phyloP scores from a whole-genome alignment of 768 basidiomycete species.

The Leccinum incarnatum region DNA sequence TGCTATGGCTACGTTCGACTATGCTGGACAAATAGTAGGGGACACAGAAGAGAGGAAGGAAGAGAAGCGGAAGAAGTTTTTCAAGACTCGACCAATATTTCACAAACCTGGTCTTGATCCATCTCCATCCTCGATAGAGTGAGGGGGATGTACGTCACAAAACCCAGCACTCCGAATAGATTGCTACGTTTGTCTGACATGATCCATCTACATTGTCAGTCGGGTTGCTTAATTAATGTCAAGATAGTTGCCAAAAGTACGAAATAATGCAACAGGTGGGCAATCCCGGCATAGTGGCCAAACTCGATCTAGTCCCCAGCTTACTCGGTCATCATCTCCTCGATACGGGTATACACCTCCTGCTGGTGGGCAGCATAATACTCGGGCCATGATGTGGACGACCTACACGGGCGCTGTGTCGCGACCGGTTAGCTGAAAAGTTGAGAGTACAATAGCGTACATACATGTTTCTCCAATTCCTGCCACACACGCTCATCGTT shows the following conservation, averaged over 20 bases:
- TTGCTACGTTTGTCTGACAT: constrained; percentile 3
- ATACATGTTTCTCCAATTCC: constrained; percentile 45
- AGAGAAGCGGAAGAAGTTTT: constrained; percentile 76
- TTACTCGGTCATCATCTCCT: constrained; percentile 27
- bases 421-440: neutral
- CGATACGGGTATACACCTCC: constrained; percentile 42
- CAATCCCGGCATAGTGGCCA: neutral
- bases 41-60: constrained; percentile 49
- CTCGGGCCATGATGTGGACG: constrained; percentile 45
- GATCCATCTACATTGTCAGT: neutral
- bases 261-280: neutral
- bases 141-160: constrained; percentile 13
- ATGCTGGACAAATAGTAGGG: constrained; percentile 63
- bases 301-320: constrained; percentile 7
- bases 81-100: constrained; percentile 62
- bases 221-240: neutral
- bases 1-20: constrained; percentile 78
- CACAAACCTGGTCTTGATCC: constrained; percentile 23
- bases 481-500: constrained; percentile 53
- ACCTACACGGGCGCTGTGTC: constrained; percentile 39
- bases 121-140: constrained; percentile 19
- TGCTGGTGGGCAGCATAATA: constrained; percentile 48
- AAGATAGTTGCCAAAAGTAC: constrained; percentile 5
- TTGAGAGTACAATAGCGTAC: constrained; percentile 9
- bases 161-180: constrained; percentile 15